Base-by-base conservation (phyloP, 1,284 basidiomycete species). In the Boletus albobrunnescens region DNA sequence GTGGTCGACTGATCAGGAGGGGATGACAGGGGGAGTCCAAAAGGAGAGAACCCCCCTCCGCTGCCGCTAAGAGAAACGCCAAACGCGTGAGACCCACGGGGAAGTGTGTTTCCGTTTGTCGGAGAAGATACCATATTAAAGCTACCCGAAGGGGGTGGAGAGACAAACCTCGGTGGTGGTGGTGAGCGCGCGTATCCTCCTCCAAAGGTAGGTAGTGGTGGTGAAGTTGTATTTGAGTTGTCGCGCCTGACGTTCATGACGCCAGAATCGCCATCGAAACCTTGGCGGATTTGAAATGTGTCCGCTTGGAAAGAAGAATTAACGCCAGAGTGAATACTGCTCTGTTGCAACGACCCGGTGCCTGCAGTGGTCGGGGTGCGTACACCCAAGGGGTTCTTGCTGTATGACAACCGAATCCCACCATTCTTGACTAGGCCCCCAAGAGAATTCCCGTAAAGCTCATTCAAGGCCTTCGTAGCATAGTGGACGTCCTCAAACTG, bases 391-490 rank as follows among this genome's bases (percentile, higher is more conserved):
- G 92, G 92, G 62, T 95, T 94, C 77, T 95, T 95, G 69, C 91
- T 94, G 68, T 95, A 99, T 14, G 93, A 95, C 48, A 99, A 72
- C 30, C 95, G 87, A 51, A 99, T 96, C 6, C 94, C 92, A 31
- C 90, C 91, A 50, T 91, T 91, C 70, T 95, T 96, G 66, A 99
- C 89, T 20, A 94, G 72, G 1, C 94, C 94, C 53, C 83, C 82
- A 31, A 99, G 75, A 10, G 83, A 91, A 63, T 94, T 79, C n/a
- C 94, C 95, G 54, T 95, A 94, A 49, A 97, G 75, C 41, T 94
- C 89, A 52, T 85, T 82, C 65, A 98, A 77, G 13, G 94, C 91
- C 65, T 81, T 84, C 4, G 90, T 84, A 3, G 94, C 95, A 59
- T 76, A 82, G 10, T 76, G 70, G 19, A 97, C 92, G 64, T 94